phyloP scores from a whole-genome alignment of 768 basidiomycete genomes.

The Leccinum variicolor region DNA sequence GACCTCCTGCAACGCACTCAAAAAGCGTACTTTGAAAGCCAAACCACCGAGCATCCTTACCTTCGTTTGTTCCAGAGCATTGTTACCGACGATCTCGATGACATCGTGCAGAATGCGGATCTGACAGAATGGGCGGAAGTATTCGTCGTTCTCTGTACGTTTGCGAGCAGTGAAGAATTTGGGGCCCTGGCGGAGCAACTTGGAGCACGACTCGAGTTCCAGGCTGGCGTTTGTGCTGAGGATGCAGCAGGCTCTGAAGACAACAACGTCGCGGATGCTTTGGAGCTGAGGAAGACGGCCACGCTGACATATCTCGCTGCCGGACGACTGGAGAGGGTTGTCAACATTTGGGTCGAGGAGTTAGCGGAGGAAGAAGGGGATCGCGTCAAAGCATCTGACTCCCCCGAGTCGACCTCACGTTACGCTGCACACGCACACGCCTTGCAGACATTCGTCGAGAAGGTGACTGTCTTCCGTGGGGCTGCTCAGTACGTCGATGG shows the following conservation, averaged over 20 bases:
- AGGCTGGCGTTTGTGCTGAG: slow-evolving; percentile 58
- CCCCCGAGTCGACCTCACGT: slow-evolving; percentile 44
- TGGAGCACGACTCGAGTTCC: slow-evolving; percentile 86
- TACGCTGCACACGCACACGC: slow-evolving; percentile 84
- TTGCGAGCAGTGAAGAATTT: slow-evolving; percentile 84
- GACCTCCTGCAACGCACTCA: slow-evolving; percentile 87
- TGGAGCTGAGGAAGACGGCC: slow-evolving; percentile 77
- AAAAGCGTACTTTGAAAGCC: slow-evolving; percentile 87
- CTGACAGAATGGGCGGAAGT: slow-evolving; percentile 94
- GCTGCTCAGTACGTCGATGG: slow-evolving; percentile 78
- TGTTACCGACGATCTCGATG: slow-evolving; percentile 86
- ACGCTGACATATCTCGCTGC: slow-evolving; percentile 93
- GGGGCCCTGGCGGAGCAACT: slow-evolving; percentile 86
- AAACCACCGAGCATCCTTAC: slow-evolving; percentile 74
- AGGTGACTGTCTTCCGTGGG: slow-evolving; percentile 89
- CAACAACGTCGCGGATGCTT: slow-evolving; percentile 34
- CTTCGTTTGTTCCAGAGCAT: slow-evolving; percentile 94
- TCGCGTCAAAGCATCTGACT: slow-evolving; percentile 39
- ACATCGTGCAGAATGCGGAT: slow-evolving; percentile 96
- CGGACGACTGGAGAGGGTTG: slow-evolving; percentile 78
- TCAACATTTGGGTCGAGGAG: slow-evolving; percentile 92
- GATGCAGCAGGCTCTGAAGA: slow-evolving; percentile 39
- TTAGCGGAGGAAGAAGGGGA: slow-evolving; percentile 77
- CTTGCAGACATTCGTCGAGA: slow-evolving; percentile 92
- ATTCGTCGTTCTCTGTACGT: slow-evolving; percentile 95